A percentile compares a stretch with the other conserved stretches of the same genome.
Conservation (phyloP, 2,329 filamentous ascomycete genomes). For the Hypoxylon sp. region DNA sequence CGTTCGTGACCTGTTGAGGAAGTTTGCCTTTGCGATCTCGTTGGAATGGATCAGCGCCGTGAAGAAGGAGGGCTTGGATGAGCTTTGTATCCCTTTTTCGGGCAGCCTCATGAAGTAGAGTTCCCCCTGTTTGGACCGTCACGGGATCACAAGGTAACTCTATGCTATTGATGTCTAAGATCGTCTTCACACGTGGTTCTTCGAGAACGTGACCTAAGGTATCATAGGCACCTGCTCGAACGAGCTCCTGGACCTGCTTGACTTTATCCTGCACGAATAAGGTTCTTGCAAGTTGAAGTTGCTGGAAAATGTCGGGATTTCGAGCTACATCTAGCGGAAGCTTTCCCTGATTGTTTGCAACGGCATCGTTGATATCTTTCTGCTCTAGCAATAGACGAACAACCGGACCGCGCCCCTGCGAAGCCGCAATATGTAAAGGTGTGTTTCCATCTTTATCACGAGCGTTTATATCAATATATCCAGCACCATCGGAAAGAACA, state of each 20-base stretch:
- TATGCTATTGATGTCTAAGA: constrained; percentile 91
- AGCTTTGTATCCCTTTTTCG: constrained; percentile 88
- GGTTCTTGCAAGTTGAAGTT: constrained; percentile 90
- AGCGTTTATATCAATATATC: constrained; percentile 84
- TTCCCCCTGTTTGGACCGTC: constrained; percentile 88
- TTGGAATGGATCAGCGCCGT: constrained; percentile 95
- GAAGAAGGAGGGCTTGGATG: constrained; percentile 90
- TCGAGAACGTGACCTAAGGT: constrained; percentile 84
- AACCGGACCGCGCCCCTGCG: constrained; percentile 83
- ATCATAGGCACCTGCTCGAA: constrained; percentile 81
- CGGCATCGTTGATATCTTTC: constrained; percentile 87
- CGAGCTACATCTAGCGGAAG: constrained; percentile 89
- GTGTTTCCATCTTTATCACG: constrained; percentile 96
- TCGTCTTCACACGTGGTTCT: constrained; percentile 86
- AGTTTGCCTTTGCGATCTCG: constrained; percentile 95
- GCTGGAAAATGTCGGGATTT: constrained; percentile 95
- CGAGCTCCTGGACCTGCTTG: constrained; percentile 84
- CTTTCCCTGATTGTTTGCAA: constrained; percentile 87
- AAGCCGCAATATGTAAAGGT: constrained; percentile 88
- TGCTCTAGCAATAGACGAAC: constrained; percentile 89
- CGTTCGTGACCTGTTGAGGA: constrained; percentile 95
- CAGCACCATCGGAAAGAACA: constrained; percentile 82
- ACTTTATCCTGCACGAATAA: constrained; percentile 91
- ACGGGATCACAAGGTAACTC: constrained; percentile 87
- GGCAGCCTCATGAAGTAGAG: constrained; percentile 92